These are phyloP conservation scores for Cladosporium sp. DNA, from an alignment of 2,329 filamentous ascomycete species.

Conservation along the genomic window DNA sequence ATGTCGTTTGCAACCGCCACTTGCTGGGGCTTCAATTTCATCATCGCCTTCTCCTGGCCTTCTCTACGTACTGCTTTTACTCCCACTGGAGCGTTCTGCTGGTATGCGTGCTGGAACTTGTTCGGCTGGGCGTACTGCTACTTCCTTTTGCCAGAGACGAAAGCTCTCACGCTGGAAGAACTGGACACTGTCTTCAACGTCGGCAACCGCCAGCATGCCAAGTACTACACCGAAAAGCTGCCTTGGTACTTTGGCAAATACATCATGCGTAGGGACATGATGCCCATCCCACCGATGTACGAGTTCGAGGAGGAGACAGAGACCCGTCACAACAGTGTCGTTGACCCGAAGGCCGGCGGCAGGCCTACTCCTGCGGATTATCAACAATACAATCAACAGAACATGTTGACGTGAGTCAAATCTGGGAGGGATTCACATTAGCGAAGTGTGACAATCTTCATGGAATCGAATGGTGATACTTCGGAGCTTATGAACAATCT, in stretches of 20 bases:
- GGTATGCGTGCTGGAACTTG: conserved; percentile 49
- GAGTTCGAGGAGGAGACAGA: conserved; percentile 16
- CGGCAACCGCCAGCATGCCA: conserved; percentile 22
- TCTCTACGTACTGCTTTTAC: conserved; percentile 46
- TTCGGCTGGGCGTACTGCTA: conserved; percentile 24
- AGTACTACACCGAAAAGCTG: conserved; percentile 23
- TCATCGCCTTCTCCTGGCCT: conserved; percentile 42
- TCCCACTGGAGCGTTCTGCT: conserved; percentile 50
- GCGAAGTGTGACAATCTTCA: no score
- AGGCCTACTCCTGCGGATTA: background rate
- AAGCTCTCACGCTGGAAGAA: conserved; percentile 50
- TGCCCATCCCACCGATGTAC: conserved; percentile 19
- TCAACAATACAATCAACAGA: background rate
- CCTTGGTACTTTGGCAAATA: conserved; percentile 24
- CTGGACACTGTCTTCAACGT: conserved; percentile 54
- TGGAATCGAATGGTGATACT: no score
- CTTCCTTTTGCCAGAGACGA: conserved; percentile 40
- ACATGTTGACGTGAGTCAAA: no score
- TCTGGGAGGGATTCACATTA: no score
- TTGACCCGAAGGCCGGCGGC: background rate
- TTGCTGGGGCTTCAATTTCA: conserved; percentile 45
- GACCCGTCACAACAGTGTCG: conserved; percentile 10
- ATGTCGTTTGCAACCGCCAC: conserved; percentile 48
- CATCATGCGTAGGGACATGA: conserved; percentile 19
- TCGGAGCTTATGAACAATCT: no score